Conservation (phyloP, 1,284 basidiomycete genomes). For the Mycena citricolor region DNA sequence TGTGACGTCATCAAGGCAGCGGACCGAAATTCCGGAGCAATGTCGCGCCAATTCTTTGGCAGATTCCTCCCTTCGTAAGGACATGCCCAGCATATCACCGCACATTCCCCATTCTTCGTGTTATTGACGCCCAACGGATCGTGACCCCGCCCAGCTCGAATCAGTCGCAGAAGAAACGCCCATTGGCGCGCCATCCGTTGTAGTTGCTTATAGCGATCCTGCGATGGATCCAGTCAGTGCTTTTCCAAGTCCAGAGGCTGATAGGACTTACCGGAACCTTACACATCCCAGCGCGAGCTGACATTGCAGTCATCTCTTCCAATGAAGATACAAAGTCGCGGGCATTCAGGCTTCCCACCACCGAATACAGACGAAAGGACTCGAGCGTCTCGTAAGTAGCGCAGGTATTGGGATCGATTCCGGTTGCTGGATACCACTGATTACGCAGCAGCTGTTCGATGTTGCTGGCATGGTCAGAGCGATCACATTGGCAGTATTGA, state of each 20-base stretch:
- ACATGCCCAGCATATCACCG: constrained; percentile 13
- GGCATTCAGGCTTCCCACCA: constrained; percentile 7
- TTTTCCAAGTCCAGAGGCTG: no score
- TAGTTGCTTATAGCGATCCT: constrained; percentile 17
- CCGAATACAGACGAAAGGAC: constrained; percentile 6
- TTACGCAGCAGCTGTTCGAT: constrained; percentile 8
- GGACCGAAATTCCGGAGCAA: constrained; percentile 6
- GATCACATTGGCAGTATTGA: constrained; percentile 3
- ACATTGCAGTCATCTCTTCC: neutral
- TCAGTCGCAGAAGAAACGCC: constrained; percentile 5
- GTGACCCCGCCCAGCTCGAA: constrained; percentile 10
- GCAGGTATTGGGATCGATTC: constrained; percentile 10
- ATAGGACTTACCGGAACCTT: no score
- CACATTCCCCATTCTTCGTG: neutral
- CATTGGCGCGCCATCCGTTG: constrained; percentile 18
- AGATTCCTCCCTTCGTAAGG: constrained; percentile 10
- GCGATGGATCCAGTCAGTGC: neutral
- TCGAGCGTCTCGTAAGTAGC: constrained; percentile 9
- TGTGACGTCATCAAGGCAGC: no score
- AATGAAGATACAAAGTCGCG: constrained; percentile 1
- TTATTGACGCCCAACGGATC: neutral
- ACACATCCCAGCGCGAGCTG: constrained; percentile 1
- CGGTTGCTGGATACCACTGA: constrained; percentile 7
- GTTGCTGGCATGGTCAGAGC: constrained; percentile 5
- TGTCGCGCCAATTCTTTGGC: constrained; percentile 7